Evolutionary conservation across 371 early-diverging fungal genomes (phyloP), one percentile per base, ranked within the genome.

Genomic region (Enterocytospora artemiae): DNA sequence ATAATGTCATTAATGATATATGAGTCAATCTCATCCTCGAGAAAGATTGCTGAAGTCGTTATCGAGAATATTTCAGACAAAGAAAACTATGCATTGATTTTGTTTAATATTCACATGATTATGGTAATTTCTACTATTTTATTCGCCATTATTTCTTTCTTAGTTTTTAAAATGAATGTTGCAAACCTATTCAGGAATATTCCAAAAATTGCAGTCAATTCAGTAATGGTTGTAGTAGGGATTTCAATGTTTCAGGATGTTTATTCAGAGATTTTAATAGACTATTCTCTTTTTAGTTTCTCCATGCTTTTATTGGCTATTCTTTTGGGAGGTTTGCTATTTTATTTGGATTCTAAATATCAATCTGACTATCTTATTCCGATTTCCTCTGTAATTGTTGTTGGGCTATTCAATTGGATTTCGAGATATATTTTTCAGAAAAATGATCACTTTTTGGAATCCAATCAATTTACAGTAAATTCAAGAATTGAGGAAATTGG

Each of bases 211-310:
- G 65, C 65, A 7, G 14, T 68, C 4, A 58, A 52, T 43, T 51
- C 59, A 3, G 69, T 63, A n/a, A 68, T 68, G 69, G 33, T 52
- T 12, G 27, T 45, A 9, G 63, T 68, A 31, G 69, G 69, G 4
- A 16, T 55, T 3, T 25, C n/a, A 18, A 43, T 63, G 9, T 16
- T 66, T 2, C 32, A 57, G 33, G 62, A 55, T 7, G 1, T 52
- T 22, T 30, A 7, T 37, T 22, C 9, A 5, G 30, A 22, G 27
- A 18, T 2, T 18, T 60, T 1, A 50, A 36, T 16, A 34, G 48
- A 34, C 27, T 20, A 0, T 41, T 60, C 36, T 48, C 43, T 14
- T 27, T 60, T 12, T 50, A 36, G 9, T 48, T 51, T 34, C n/a
- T 41, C 7, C 37, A 22, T 39, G 24, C 50, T 39, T 48, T 49